Percentiles rank a stretch among this genome's conserved stretches.
Evolutionary conservation across 2,329 filamentous ascomycete species (phyloP).

Genomic region (Botrytis cinerea): DNA sequence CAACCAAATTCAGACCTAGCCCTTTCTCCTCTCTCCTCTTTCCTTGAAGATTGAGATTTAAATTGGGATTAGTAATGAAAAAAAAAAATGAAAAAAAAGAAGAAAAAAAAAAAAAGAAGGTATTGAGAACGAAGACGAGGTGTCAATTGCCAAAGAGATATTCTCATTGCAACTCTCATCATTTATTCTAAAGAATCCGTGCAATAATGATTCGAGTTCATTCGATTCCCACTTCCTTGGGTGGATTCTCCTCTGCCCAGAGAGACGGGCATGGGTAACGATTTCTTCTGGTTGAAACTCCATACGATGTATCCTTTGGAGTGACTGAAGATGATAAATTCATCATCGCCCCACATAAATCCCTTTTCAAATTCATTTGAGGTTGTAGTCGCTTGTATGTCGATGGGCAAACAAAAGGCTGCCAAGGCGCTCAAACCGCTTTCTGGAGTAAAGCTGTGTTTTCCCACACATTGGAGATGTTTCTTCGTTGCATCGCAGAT

Average conservation of each 20-base stretch:
- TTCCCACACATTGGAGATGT: background rate
- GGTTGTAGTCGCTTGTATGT: background rate
- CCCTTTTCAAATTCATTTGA: background rate
- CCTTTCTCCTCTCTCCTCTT: background rate
- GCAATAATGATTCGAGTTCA: background rate
- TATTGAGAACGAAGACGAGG: too few species aligned
- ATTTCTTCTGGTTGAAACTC: conserved; percentile 21
- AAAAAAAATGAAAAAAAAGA: too few species aligned
- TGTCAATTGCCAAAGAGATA: background rate
- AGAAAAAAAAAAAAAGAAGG: too few species aligned
- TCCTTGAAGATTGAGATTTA: too few species aligned
- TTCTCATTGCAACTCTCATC: background rate
- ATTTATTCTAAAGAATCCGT: too few species aligned
- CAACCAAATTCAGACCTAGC: fast-evolving
- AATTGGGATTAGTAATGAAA: too few species aligned
- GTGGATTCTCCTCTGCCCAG: background rate
- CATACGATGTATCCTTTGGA: conserved; percentile 31
- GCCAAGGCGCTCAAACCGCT: background rate
- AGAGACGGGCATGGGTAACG: background rate
- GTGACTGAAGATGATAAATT: conserved; percentile 31
- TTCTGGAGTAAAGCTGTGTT: too few species aligned
- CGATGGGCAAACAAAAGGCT: background rate
- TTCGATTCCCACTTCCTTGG: background rate
- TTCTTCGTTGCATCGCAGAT: background rate
- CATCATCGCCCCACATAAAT: conserved; percentile 26